Base-by-base conservation (phyloP, 1,139 yeast species). In the Hansenula lynferdii region DNA sequence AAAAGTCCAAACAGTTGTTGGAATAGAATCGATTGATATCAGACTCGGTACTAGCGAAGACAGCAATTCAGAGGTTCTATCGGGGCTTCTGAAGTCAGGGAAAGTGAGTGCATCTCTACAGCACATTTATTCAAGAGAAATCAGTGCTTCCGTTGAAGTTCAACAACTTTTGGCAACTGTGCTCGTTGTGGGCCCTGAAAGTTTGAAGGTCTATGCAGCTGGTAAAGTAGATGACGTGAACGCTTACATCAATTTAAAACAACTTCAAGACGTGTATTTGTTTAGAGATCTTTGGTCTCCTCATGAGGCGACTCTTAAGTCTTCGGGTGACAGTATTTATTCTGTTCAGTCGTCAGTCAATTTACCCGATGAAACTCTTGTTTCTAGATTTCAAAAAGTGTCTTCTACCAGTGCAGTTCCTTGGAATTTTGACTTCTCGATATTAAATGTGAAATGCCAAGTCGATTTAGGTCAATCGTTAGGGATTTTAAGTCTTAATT, bases 241-340 rank as follows among this genome's bases (percentile, higher is more conserved):
- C 33, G 72, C 85, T 0, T 85, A 76, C 50, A 63, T 90, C 40
- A 86, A 87, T 53, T 68, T 89, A 42, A 85, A 85, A 51, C 97
- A 92, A 56, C 70, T 85, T 41, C 96, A 89, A 54, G 97, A 92
- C 57, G 64, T 90, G 41, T 84, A 85, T 38, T 62, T 90, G 26
- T 92, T 92, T 60, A 70, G 72, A 42, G 96, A 92, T 57, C 80
- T 90, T 28, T 92, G 97, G 97, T 61, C 75, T 35, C 84, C 94
- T 2, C 42, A 48, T 25, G 37, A 29, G 25, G 14, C 20, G 16
- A 15, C 12, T 25, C 8, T 17, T 22, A 36, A 26, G 31, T 37
- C 29, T 38, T 42, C 26, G 31, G 33, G 40, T 16, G 33, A 32
- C 12, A 32, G 37, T 11, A 7, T 35, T 9, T 32, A 32, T 16